phyloP scores from a whole-genome alignment of 2,329 filamentous ascomycete species.

The Colletotrichum spinosum region DNA sequence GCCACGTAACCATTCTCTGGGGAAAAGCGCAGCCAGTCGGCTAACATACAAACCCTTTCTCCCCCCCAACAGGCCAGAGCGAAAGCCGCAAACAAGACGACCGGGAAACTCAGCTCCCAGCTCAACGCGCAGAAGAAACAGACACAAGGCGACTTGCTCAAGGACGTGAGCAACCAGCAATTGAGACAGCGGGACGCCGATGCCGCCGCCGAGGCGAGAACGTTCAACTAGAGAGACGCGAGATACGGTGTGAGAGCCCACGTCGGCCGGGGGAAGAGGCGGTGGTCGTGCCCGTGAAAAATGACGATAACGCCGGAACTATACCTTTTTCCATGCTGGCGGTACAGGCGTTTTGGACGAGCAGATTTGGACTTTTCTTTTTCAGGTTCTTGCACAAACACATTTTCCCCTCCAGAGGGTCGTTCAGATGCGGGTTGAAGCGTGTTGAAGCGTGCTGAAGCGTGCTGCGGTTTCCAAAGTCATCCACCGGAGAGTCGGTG shows the following conservation, averaged over 20 bases:
- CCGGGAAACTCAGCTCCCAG: conserved; percentile 77
- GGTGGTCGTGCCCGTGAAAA: not conserved
- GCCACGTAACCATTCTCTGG: too few species aligned
- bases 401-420: not conserved
- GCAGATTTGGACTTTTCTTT: not conserved
- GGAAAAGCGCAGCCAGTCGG: not conserved
- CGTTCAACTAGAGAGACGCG: conserved; percentile 44
- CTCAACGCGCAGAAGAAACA: conserved; percentile 82
- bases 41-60: not conserved
- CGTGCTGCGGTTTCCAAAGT: too few species aligned
- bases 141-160: conserved; percentile 75
- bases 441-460: not conserved
- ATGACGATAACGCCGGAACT: not conserved
- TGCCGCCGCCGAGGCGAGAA: conserved; percentile 54
- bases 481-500: too few species aligned
- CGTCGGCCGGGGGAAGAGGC: not conserved
- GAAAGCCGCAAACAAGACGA: conserved; percentile 66
- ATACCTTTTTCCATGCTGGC: conserved; percentile 7
- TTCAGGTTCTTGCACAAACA: not conserved
- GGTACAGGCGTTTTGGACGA: not conserved
- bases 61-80: conserved; percentile 69
- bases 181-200: conserved; percentile 76
- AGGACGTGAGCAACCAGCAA: conserved; percentile 75
- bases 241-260: conserved; percentile 1
- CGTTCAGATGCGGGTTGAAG: not conserved